A percentile compares a stretch with the other conserved stretches of the same genome.
phyloP scores from a whole-genome alignment of 305 asterid species.

The Fraxinus greggii region DNA sequence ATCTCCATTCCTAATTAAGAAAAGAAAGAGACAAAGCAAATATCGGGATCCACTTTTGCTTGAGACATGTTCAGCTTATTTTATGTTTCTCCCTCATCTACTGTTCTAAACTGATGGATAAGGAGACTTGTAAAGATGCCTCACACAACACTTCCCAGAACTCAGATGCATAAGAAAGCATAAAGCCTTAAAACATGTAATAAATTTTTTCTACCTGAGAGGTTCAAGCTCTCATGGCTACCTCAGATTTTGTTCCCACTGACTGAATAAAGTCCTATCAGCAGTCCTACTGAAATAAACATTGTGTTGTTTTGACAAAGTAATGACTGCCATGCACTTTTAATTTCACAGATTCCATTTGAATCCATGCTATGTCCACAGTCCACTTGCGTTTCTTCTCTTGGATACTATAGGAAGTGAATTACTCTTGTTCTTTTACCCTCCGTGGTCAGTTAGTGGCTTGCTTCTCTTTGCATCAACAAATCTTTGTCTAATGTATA shows the following conservation, averaged over 20 bases:
- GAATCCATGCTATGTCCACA: conserved; percentile 1
- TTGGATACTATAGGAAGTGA: not conserved
- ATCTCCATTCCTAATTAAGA: not conserved
- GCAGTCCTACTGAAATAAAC: not conserved
- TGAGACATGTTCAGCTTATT: not conserved
- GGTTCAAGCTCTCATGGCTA: not conserved
- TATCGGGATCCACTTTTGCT: not conserved
- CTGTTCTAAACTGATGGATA: not conserved
- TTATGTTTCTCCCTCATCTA: not conserved
- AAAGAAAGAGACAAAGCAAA: not conserved
- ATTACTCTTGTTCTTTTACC: conserved; percentile 4
- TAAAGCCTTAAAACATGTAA: not conserved
- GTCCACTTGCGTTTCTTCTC: not conserved
- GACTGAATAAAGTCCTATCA: not conserved
- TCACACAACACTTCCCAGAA: not conserved
- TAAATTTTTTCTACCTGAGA: not conserved
- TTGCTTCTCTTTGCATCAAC: not conserved
- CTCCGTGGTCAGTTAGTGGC: not conserved
- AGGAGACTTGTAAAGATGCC: not conserved
- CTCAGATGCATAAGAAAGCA: not conserved
- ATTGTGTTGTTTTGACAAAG: not conserved
- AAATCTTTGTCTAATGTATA: not conserved
- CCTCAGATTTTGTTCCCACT: not conserved
- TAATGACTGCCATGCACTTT: not conserved
- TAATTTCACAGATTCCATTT: not conserved